Conservation (phyloP, 805 yeast species). For the Schwanniomyces pseudopolymorphus region DNA sequence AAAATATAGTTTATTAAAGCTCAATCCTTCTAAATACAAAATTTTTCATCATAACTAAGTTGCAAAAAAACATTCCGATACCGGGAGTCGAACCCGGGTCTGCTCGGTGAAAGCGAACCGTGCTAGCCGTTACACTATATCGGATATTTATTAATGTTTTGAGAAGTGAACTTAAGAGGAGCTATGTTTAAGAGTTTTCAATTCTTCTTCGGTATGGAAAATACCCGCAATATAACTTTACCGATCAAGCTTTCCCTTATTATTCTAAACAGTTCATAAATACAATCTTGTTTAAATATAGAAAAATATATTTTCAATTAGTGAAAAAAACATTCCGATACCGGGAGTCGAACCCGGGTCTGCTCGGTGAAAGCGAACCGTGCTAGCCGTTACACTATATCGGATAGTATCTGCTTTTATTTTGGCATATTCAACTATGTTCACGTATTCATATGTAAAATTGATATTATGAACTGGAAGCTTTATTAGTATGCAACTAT, state of each 20-base stretch:
- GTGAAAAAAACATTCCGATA: constrained; percentile 54
- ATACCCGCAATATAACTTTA: too few species aligned
- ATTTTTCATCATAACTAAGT: background rate
- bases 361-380: constrained; percentile 56
- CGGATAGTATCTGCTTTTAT: too few species aligned
- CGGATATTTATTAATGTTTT: constrained; percentile 24
- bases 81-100: constrained; percentile 86
- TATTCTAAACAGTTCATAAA: too few species aligned
- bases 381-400: constrained; percentile 55
- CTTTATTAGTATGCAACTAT: too few species aligned
- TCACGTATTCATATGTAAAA: too few species aligned
- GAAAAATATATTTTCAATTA: too few species aligned
- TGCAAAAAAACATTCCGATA: constrained; percentile 50
- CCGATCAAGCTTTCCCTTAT: too few species aligned
- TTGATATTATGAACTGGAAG: too few species aligned
- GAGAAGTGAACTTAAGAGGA: background rate
- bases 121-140: constrained; percentile 54
- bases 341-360: constrained; percentile 86
- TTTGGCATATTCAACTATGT: too few species aligned
- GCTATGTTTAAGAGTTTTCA: background rate
- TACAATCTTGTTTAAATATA: too few species aligned
- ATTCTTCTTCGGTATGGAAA: too few species aligned
- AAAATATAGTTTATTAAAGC: background rate
- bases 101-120: constrained; percentile 56
- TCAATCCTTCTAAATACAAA: background rate